Percentiles rank a stretch among this genome's conserved stretches.
Conservation (phyloP, 371 early-diverging fungal species). For the Mortierella sp. region DNA sequence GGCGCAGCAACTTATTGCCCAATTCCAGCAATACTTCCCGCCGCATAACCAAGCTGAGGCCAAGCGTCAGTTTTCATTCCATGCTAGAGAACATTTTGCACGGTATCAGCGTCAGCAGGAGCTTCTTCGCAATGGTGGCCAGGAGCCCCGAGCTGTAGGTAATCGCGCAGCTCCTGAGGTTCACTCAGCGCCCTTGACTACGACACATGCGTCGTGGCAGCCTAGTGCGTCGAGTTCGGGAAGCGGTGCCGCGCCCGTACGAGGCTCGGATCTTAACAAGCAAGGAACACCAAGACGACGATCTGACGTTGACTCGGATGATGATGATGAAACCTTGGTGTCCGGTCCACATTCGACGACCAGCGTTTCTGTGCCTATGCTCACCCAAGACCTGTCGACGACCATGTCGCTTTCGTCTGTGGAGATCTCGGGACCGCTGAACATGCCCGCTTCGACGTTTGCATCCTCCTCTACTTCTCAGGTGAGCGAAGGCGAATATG, state of each 20-base stretch:
- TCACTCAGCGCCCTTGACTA: background rate
- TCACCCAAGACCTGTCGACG: slow-evolving; percentile 48
- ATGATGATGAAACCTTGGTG: slow-evolving; percentile 20
- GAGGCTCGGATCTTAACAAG: slow-evolving; percentile 9
- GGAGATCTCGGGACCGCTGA: slow-evolving; percentile 29
- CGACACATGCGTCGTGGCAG: background rate
- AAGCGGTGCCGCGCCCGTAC: background rate
- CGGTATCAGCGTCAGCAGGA: slow-evolving; percentile 42
- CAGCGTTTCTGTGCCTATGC: slow-evolving; percentile 41
- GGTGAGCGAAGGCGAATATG: background rate
- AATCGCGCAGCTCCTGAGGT: background rate
- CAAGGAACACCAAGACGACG: slow-evolving; percentile 37
- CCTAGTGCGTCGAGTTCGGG: background rate
- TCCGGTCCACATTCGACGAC: slow-evolving; percentile 12
- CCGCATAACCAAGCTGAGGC: slow-evolving; percentile 45
- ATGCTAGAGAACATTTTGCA: slow-evolving; percentile 43
- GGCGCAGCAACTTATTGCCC: slow-evolving; percentile 38
- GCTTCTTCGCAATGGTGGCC: slow-evolving; percentile 34
- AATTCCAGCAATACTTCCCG: slow-evolving; percentile 46
- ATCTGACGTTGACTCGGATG: slow-evolving; percentile 47
- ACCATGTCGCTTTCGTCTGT: slow-evolving; percentile 36
- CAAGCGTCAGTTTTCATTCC: slow-evolving; percentile 48
- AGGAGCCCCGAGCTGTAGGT: slow-evolving; percentile 20
- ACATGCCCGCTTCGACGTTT: slow-evolving; percentile 10
- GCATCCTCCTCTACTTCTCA: background rate